A percentile compares a stretch with the other conserved stretches of the same genome.
These are phyloP conservation scores for Xylariomycetidae sp. DNA, from an alignment of 2,329 filamentous ascomycete species.

Conservation along the genomic window DNA sequence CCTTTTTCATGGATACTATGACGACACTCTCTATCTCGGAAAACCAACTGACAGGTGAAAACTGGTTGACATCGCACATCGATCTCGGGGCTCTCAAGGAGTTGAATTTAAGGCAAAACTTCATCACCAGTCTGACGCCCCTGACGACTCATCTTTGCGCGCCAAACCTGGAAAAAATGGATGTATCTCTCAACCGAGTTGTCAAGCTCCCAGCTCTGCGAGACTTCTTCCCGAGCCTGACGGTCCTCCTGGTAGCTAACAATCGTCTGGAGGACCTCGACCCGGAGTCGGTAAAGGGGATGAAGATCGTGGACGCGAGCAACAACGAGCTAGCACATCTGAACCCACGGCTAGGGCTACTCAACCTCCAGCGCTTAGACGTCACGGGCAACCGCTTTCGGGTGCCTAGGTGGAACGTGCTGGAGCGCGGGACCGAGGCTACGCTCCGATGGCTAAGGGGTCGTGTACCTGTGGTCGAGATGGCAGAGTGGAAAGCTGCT, in stretches of 20 bases:
- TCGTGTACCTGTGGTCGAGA: conserved; percentile 61
- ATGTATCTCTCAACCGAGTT: conserved; percentile 80
- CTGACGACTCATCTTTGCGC: conserved; percentile 66
- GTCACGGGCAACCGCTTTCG: conserved; percentile 83
- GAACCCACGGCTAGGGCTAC: conserved; percentile 73
- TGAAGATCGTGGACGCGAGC: conserved; percentile 71
- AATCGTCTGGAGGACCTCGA: conserved; percentile 73
- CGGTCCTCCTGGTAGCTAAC: conserved; percentile 68
- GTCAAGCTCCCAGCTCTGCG: conserved; percentile 64
- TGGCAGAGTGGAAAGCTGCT: conserved; percentile 51
- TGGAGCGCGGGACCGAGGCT: conserved; percentile 84
- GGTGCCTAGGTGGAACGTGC: conserved; percentile 76
- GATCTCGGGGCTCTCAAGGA: conserved; percentile 71
- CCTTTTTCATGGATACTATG: conserved; percentile 66
- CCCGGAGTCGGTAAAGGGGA: conserved; percentile 67
- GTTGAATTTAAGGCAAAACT: conserved; percentile 70
- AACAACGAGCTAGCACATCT: conserved; percentile 84
- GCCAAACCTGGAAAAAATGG: conserved; percentile 69
- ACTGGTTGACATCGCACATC: conserved; percentile 62
- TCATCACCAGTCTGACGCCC: conserved; percentile 64
- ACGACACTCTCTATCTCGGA: conserved; percentile 69
- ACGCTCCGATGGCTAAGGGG: conserved; percentile 77
- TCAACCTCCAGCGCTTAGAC: conserved; percentile 65
- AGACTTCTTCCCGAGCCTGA: conserved; percentile 63
- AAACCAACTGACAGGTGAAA: conserved; percentile 63